These are phyloP conservation scores for Thraustotheca clavata DNA, from an alignment of 352 stramenopile genomes.

Conservation along the genomic window DNA sequence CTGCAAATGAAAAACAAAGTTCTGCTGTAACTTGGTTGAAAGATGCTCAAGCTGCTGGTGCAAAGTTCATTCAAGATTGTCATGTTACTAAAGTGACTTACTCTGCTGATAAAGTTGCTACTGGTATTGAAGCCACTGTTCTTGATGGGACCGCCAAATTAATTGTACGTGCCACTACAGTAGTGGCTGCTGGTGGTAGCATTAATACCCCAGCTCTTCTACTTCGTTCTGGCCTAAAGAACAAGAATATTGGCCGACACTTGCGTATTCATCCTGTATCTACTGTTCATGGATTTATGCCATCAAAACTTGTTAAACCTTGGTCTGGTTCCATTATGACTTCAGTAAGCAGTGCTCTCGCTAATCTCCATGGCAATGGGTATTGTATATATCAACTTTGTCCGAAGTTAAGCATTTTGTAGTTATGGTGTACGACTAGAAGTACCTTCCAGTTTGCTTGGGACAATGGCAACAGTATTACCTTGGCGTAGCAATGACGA, in stretches of 20 bases:
- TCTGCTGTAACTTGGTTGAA: slow-evolving; percentile 21
- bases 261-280: slow-evolving; percentile 27
- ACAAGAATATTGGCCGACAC: slow-evolving; percentile 28
- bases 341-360: slow-evolving; percentile 23
- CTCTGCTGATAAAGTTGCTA: slow-evolving; percentile 3
- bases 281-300: slow-evolving; percentile 21
- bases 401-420: not conserved
- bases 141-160: not conserved
- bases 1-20: slow-evolving; percentile 24
- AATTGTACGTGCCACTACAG: slow-evolving; percentile 8
- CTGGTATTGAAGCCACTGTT: slow-evolving; percentile 16
- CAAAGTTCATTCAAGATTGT: slow-evolving; percentile 19
- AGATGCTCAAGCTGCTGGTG: slow-evolving; percentile 14
- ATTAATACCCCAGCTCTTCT: slow-evolving; percentile 27
- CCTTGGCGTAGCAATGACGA: slow-evolving; percentile 15
- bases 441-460: slow-evolving; percentile 23
- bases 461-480: not conserved
- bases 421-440: slow-evolving; percentile 28
- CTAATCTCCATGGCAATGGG: slow-evolving; percentile 22
- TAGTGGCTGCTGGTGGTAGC: slow-evolving; percentile 24
- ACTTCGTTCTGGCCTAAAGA: slow-evolving; percentile 24
- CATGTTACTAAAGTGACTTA: slow-evolving; percentile 18
- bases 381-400: not conserved
- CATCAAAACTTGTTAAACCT: slow-evolving; percentile 16
- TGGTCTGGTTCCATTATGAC: slow-evolving; percentile 29